Evolutionary conservation across 208 protist genomes (phyloP).

Genomic region (Crithidia brevicula): DNA sequence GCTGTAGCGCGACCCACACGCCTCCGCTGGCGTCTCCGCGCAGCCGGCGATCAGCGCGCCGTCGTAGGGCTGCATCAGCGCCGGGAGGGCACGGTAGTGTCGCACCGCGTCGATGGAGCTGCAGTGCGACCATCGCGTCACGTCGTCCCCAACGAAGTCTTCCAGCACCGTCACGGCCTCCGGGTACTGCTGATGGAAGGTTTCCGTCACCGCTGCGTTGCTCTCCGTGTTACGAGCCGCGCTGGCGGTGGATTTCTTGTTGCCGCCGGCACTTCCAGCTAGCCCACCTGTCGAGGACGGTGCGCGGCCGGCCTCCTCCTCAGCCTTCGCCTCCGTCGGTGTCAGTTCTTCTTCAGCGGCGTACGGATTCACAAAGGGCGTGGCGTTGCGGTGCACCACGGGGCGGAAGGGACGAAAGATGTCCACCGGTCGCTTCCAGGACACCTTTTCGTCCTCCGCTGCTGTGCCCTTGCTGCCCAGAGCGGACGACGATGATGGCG

Average conservation of each 20-base stretch:
- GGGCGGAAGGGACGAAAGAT: conserved; percentile 89
- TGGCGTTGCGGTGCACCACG: conserved; percentile 87
- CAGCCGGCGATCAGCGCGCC: conserved; percentile 58
- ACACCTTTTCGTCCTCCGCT: conserved; percentile 20
- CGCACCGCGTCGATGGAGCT: conserved; percentile 37
- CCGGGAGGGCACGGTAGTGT: conserved; percentile 65
- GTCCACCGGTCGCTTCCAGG: conserved; percentile 72
- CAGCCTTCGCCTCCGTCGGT: conserved; percentile 43
- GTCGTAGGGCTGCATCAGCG: conserved; percentile 84
- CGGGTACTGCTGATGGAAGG: conserved; percentile 69
- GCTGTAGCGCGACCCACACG: conserved; percentile 79
- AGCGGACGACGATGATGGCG: not conserved
- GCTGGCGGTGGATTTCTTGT: conserved; percentile 3
- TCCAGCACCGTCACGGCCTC: conserved; percentile 76
- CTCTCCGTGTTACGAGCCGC: conserved; percentile 7
- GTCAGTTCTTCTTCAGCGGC: conserved; percentile 32
- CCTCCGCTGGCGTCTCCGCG: conserved; percentile 69
- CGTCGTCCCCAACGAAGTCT: conserved; percentile 50
- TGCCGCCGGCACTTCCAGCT: not conserved
- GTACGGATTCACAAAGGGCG: conserved; percentile 83
- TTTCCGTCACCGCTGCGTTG: conserved; percentile 23
- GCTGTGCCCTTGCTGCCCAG: not conserved
- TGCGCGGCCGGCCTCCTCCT: conserved; percentile 34
- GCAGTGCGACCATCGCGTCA: conserved; percentile 40
- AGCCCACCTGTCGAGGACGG: conserved; percentile 1